These are phyloP conservation scores for Hirschfeldia incana DNA, from an alignment of 345 rosid genomes.

Conservation along the genomic window DNA sequence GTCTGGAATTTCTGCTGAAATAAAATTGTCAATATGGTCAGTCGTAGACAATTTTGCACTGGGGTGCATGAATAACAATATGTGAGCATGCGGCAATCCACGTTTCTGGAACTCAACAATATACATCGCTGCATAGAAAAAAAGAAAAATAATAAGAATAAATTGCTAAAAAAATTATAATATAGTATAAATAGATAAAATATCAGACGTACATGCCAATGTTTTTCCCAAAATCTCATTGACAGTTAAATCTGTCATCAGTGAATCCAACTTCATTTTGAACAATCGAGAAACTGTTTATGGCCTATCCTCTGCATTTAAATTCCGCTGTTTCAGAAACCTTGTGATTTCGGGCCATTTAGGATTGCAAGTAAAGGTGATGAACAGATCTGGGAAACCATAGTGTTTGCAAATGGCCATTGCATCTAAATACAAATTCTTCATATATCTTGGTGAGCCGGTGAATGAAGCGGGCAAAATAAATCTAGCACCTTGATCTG, in stretches of 20 bases:
- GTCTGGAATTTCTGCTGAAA: not conserved
- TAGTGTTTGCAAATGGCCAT: not conserved
- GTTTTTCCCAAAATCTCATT: not conserved
- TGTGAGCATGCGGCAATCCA: not conserved
- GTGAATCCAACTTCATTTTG: not conserved
- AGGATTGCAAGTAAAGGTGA: not conserved
- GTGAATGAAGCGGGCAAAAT: not conserved
- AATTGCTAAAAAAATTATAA: too few species aligned
- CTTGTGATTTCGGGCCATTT: not conserved
- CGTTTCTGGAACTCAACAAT: not conserved
- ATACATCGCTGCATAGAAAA: too few species aligned
- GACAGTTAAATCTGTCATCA: not conserved
- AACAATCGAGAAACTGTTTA: not conserved
- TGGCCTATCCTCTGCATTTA: not conserved
- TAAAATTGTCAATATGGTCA: not conserved
- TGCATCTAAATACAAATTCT: not conserved
- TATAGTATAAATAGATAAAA: too few species aligned
- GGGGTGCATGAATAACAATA: not conserved
- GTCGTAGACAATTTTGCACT: not conserved
- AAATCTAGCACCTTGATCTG: not conserved
- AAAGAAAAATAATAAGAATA: too few species aligned
- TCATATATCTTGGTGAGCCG: not conserved
- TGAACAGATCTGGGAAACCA: not conserved
- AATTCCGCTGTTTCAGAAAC: not conserved
- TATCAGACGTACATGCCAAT: not conserved